Conservation (phyloP, 495 filamentous ascomycete species). For the Immersiella caudata region DNA sequence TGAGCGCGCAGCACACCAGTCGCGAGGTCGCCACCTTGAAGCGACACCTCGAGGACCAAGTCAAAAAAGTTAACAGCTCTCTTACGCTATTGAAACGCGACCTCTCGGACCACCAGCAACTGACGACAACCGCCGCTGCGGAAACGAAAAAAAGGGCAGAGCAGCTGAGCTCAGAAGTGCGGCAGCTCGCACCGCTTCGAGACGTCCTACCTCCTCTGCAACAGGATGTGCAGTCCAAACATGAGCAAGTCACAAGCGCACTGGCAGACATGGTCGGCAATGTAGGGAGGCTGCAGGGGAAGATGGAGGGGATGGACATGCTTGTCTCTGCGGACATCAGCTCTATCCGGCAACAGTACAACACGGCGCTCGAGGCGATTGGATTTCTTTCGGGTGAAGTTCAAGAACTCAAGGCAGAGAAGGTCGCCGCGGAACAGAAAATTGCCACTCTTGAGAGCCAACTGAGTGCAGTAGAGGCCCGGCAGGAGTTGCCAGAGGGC, state of each 20-base stretch:
- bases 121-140: constrained; percentile 13
- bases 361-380: constrained; percentile 21
- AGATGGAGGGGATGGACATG: constrained; percentile 13
- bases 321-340: constrained; percentile 14
- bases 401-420: constrained; percentile 22
- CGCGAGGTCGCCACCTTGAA: constrained; percentile 26
- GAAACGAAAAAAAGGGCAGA: constrained; percentile 28
- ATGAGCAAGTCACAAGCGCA: constrained; percentile 4
- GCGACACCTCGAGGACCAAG: constrained; percentile 24
- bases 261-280: constrained; percentile 21
- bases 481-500: constrained; percentile 6
- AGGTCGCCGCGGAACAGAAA: constrained; percentile 14
- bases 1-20: constrained; percentile 32
- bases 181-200: constrained; percentile 14
- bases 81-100: constrained; percentile 26
- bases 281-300: constrained; percentile 18
- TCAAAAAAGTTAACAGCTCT: constrained; percentile 18
- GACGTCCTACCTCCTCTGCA: constrained; percentile 20
- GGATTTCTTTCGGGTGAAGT: constrained; percentile 28
- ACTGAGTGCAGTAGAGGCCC: constrained; percentile 1
- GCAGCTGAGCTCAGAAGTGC: constrained; percentile 17
- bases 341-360: constrained; percentile 22
- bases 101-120: constrained; percentile 18
- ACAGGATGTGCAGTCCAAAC: constrained; percentile 18
- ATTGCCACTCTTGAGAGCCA: constrained; percentile 22